Percentiles rank a stretch among this genome's conserved stretches.
Conservation (phyloP, 2,329 filamentous ascomycete genomes). For the Pleomassaria siparia region DNA sequence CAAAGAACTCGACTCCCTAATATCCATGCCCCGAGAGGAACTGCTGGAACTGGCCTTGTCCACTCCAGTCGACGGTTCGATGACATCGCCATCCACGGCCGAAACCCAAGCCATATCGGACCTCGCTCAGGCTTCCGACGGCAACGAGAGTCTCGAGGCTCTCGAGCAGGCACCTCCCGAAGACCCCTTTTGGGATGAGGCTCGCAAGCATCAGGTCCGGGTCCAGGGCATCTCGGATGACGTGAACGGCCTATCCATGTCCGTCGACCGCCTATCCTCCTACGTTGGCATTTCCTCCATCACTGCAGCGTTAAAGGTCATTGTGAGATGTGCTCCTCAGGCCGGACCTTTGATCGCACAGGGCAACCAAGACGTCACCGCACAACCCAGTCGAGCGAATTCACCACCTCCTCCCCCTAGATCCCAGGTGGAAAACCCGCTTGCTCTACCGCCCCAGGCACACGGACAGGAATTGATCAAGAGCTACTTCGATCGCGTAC, state of each 20-base stretch:
- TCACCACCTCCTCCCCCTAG: conserved; percentile 43
- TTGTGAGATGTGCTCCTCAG: conserved; percentile 58
- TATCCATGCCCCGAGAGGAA: conserved; percentile 46
- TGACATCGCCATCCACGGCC: conserved; percentile 34
- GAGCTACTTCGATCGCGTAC: conserved; percentile 74
- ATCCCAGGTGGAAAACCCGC: conserved; percentile 29
- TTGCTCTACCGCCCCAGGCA: conserved; percentile 58
- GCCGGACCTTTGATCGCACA: conserved; percentile 51
- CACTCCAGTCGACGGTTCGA: conserved; percentile 36
- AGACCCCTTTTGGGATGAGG: conserved; percentile 69
- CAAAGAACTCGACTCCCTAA: conserved; percentile 44
- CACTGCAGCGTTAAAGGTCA: conserved; percentile 72
- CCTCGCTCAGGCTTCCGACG: conserved; percentile 47
- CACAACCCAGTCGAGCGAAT: conserved; percentile 38
- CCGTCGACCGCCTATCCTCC: conserved; percentile 63
- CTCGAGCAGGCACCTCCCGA: conserved; percentile 70
- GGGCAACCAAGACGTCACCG: conserved; percentile 42
- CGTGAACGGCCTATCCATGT: conserved; percentile 66
- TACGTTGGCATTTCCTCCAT: conserved; percentile 76
- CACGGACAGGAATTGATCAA: conserved; percentile 71
- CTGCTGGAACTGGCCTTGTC: conserved; percentile 49
- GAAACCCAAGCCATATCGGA: conserved; percentile 38
- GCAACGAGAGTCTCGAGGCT: conserved; percentile 56
- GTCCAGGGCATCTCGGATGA: conserved; percentile 64
- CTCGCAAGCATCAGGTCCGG: conserved; percentile 44